Evolutionary conservation across 768 basidiomycete genomes (phyloP).

Genomic region (Mycena vulgaris): DNA sequence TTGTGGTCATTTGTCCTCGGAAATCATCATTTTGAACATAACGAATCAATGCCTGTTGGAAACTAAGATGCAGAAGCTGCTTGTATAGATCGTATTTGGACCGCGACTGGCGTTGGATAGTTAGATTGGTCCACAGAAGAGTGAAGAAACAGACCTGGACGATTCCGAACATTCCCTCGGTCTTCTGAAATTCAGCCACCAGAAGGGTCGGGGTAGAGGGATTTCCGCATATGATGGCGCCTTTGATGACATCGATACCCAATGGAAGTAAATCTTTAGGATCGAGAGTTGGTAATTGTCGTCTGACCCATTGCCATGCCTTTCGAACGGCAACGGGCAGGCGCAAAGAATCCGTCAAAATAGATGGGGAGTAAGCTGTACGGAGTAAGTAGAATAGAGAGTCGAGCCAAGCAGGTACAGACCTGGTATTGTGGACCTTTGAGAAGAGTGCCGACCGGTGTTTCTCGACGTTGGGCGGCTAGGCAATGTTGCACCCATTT

Average conservation of each 20-base stretch:
- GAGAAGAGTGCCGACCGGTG: slow-evolving; percentile 56
- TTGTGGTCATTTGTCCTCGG: slow-evolving; percentile 72
- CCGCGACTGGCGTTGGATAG: slow-evolving; percentile 67
- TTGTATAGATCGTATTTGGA: slow-evolving; percentile 90
- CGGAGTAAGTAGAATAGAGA: slow-evolving; percentile 8
- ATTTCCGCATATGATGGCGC: slow-evolving; percentile 90
- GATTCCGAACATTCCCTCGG: slow-evolving; percentile 85
- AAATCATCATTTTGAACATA: slow-evolving; percentile 85
- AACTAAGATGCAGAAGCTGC: slow-evolving; percentile 79
- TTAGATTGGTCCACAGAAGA: slow-evolving; percentile 3
- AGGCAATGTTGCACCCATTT: slow-evolving; percentile 68
- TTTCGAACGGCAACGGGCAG: slow-evolving; percentile 58
- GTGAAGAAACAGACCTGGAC: slow-evolving; percentile 68
- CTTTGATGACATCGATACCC: slow-evolving; percentile 83
- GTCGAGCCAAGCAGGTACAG: slow-evolving; percentile 16
- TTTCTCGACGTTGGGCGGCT: slow-evolving; percentile 54
- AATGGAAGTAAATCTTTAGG: slow-evolving; percentile 90
- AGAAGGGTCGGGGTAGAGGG: slow-evolving; percentile 86
- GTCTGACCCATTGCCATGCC: slow-evolving; percentile 65
- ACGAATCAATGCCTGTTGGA: slow-evolving; percentile 74
- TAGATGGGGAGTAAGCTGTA: slow-evolving; percentile 51
- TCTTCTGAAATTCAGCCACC: slow-evolving; percentile 85
- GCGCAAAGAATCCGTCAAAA: slow-evolving; percentile 45
- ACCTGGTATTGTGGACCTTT: slow-evolving; percentile 61
- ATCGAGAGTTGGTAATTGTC: slow-evolving; percentile 80